Evolutionary conservation across 78 protist species (phyloP).

Genomic region (Corallochytrium limacisporum): DNA sequence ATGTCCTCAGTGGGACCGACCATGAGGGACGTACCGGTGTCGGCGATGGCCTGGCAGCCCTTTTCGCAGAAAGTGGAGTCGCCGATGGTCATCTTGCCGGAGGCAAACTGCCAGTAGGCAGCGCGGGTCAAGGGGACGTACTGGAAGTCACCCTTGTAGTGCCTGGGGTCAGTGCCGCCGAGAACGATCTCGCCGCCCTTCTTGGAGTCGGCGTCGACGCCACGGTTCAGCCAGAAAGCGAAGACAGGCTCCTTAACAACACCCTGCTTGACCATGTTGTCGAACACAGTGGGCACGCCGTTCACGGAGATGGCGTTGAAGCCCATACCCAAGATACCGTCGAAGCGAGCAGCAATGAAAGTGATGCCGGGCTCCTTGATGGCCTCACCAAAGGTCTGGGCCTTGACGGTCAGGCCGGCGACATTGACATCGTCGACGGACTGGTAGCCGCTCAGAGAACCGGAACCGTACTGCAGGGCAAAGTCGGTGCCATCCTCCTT

Average conservation of each 20-base stretch:
- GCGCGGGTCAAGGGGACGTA: slow-evolving; percentile 35
- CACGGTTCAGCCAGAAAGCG: slow-evolving; percentile 68
- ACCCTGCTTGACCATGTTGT: slow-evolving; percentile 53
- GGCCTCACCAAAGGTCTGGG: slow-evolving; percentile 82
- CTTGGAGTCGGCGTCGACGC: slow-evolving; percentile 10
- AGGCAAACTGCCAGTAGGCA: slow-evolving; percentile 50
- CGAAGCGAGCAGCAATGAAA: slow-evolving; percentile 73
- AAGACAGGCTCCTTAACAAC: slow-evolving; percentile 41
- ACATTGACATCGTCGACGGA: slow-evolving; percentile 53
- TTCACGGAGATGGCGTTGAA: slow-evolving; percentile 73
- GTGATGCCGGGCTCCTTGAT: slow-evolving; percentile 74
- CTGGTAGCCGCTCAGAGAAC: slow-evolving; percentile 73
- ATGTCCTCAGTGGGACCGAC: slow-evolving; percentile 69
- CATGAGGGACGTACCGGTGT: slow-evolving; percentile 87
- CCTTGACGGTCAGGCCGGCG: slow-evolving; percentile 45
- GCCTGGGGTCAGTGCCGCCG: slow-evolving; percentile 64
- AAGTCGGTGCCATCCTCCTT: slow-evolving; percentile 60
- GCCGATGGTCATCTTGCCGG: not conserved
- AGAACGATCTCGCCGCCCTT: slow-evolving; percentile 71
- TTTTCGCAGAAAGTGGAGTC: slow-evolving; percentile 8
- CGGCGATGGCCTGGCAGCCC: slow-evolving; percentile 72
- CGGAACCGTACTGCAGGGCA: slow-evolving; percentile 81
- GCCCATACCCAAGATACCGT: slow-evolving; percentile 86
- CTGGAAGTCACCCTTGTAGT: slow-evolving; percentile 37
- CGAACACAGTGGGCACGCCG: slow-evolving; percentile 61